Conservation (phyloP, 495 filamentous ascomycete species). For the Alectoria sarmentosa region DNA sequence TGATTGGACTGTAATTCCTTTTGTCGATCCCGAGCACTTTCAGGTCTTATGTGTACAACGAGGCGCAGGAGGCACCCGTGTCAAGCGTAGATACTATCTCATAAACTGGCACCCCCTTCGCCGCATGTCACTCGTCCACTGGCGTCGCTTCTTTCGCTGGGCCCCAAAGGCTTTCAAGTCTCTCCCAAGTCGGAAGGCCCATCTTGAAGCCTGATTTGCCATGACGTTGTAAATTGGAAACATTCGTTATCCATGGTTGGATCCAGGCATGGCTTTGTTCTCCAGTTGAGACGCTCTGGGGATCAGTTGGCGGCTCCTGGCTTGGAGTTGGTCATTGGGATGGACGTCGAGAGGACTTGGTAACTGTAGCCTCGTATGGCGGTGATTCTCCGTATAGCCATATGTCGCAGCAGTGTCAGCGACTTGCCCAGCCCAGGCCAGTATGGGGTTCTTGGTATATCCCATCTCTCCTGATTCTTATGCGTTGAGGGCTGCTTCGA, state of each 20-base stretch:
- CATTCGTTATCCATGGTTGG: background rate
- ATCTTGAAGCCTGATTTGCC: background rate
- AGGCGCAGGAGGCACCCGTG: background rate
- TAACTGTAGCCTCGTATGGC: background rate
- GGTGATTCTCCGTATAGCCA: background rate
- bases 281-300: background rate
- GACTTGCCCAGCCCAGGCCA: background rate
- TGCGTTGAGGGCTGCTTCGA: background rate
- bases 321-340: background rate
- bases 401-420: background rate
- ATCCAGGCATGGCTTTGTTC: background rate
- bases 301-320: background rate
- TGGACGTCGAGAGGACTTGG: background rate
- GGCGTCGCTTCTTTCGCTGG: background rate
- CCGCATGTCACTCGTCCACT: background rate
- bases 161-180: background rate
- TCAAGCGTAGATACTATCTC: background rate
- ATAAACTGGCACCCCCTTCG: background rate
- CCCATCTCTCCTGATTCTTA: background rate
- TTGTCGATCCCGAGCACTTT: background rate
- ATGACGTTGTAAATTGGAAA: background rate
- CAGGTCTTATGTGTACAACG: background rate
- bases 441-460: background rate
- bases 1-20: background rate
- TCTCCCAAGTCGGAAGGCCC: background rate